A percentile compares a stretch with the other conserved stretches of the same genome.
These are phyloP conservation scores for Talaromyces marneffei DNA, from an alignment of 2,329 filamentous ascomycete genomes.

Conservation along the genomic window DNA sequence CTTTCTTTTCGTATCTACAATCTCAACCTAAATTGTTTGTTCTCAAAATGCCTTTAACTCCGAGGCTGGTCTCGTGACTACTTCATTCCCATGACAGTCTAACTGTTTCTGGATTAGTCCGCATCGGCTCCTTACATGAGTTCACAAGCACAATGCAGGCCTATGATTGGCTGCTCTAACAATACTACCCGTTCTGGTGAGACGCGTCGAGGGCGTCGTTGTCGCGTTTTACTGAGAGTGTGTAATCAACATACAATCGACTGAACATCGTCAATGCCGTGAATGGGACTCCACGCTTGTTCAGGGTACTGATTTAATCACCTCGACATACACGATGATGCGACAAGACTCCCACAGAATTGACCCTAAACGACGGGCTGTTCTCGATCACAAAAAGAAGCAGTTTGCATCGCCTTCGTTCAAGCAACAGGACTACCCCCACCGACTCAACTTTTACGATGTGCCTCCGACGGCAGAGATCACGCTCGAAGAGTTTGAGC, in stretches of 20 bases:
- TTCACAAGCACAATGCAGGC: too few relatives aligned
- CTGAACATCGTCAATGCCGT: not conserved
- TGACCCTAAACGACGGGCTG: conserved; percentile 66
- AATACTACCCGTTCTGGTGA: conserved; percentile 13
- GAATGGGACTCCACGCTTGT: not conserved
- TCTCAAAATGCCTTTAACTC: not conserved
- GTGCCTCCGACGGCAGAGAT: conserved; percentile 88
- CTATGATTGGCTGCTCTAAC: conserved; percentile 2
- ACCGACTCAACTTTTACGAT: conserved; percentile 88
- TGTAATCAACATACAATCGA: not conserved
- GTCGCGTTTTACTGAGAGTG: conserved; percentile 2
- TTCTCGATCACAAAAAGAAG: conserved; percentile 73
- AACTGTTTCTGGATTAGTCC: not conserved
- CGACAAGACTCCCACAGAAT: conserved; percentile 40
- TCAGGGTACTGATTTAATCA: not conserved
- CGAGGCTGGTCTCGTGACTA: not conserved
- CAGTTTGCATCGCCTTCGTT: conserved; percentile 76
- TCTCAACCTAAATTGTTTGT: not conserved
- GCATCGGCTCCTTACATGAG: not conserved
- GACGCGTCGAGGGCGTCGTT: conserved; percentile 4
- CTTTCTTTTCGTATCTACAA: not conserved
- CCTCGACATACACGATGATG: conserved; percentile 32
- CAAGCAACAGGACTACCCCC: conserved; percentile 71
- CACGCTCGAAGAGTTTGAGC: conserved; percentile 93
- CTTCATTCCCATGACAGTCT: not conserved